Evolutionary conservation across 768 basidiomycete genomes (phyloP).

Genomic region (Naganishia randhawae): DNA sequence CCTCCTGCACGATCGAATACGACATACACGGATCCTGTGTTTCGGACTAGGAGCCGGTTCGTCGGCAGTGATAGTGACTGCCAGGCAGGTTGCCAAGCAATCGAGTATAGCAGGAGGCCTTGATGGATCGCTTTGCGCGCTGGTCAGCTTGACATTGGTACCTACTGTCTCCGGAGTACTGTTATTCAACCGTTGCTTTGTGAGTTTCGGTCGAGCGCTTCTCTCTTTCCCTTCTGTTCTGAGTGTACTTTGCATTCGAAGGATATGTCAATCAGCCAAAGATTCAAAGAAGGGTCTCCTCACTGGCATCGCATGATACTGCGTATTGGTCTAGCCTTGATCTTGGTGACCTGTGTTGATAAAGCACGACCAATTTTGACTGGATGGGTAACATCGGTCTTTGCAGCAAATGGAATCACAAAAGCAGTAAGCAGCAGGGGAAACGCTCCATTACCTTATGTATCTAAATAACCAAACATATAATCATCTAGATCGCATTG

Average conservation of each 20-base stretch:
- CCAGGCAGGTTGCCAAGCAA: conserved; percentile 4
- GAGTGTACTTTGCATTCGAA: no score
- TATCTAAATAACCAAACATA: not conserved
- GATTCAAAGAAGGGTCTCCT: not conserved
- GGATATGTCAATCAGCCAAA: not conserved
- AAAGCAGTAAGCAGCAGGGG: not conserved
- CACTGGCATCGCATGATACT: not conserved
- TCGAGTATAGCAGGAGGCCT: not conserved
- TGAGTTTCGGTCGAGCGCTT: not conserved
- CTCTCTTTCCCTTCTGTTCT: no score
- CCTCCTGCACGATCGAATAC: not conserved
- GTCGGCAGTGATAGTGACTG: not conserved
- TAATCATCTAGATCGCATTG: not conserved
- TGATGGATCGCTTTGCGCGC: not conserved
- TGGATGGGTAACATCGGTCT: not conserved
- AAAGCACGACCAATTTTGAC: not conserved
- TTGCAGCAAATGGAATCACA: not conserved
- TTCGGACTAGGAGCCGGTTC: not conserved
- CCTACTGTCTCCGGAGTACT: not conserved
- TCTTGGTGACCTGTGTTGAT: not conserved
- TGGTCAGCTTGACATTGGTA: not conserved
- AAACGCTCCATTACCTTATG: not conserved
- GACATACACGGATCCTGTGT: not conserved
- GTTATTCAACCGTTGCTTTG: not conserved
- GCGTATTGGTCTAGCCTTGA: not conserved